Percentiles rank a stretch among this genome's conserved stretches.
phyloP scores from a whole-genome alignment of 2,329 filamentous ascomycete genomes.

The Chrysoporthe cubensis region DNA sequence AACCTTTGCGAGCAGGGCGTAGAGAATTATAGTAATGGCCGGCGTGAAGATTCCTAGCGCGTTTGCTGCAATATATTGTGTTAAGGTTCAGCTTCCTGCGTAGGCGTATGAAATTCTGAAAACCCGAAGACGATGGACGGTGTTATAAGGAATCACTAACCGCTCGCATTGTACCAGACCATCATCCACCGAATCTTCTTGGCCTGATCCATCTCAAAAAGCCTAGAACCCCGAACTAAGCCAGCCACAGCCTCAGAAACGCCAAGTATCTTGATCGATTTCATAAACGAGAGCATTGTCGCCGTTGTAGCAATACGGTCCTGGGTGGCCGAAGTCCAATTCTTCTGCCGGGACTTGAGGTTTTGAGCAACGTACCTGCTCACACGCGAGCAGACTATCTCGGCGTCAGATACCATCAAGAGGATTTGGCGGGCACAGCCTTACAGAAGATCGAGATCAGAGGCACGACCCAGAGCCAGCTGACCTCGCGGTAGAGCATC shows the following conservation, averaged over 20 bases:
- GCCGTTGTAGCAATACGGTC: constrained; percentile 42
- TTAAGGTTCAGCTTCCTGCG: neutral
- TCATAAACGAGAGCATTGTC: constrained; percentile 42
- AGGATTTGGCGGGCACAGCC: constrained; percentile 27
- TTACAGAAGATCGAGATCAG: constrained; percentile 46
- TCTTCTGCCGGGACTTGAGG: constrained; percentile 41
- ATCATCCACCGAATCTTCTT: constrained; percentile 44
- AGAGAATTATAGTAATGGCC: constrained; percentile 43
- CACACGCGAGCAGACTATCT: constrained; percentile 45
- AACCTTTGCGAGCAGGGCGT: constrained; percentile 35
- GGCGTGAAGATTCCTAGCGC: constrained; percentile 47
- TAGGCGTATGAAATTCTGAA: no score
- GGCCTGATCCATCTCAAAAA: constrained; percentile 40
- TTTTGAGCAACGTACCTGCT: constrained; percentile 46
- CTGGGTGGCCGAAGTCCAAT: constrained; percentile 48
- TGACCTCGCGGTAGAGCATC: constrained; percentile 44
- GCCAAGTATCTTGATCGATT: constrained; percentile 47
- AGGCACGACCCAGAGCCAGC: constrained; percentile 48
- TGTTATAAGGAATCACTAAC: constrained; percentile 33
- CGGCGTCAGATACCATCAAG: neutral
- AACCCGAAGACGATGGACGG: neutral
- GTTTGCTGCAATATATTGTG: constrained; percentile 39
- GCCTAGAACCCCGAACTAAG: constrained; percentile 35
- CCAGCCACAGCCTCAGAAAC: constrained; percentile 33
- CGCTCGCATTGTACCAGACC: constrained; percentile 46